These are phyloP conservation scores for Gonium pectorale DNA, from an alignment of 139 green algal species.

Conservation along the genomic window DNA sequence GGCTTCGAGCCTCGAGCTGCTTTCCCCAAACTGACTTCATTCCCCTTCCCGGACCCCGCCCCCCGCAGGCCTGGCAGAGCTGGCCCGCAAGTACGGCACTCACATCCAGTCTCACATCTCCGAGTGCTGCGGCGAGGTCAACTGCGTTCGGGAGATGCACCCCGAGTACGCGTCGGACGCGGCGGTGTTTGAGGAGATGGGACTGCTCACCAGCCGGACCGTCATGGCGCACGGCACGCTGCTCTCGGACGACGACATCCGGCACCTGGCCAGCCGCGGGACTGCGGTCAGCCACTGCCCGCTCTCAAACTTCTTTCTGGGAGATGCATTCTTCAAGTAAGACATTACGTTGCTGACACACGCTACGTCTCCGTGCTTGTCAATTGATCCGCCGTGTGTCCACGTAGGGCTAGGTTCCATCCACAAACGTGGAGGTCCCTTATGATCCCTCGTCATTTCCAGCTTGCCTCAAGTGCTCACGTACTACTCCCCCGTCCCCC, in stretches of 20 bases:
- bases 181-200: slow-evolving; percentile 63
- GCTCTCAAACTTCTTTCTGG: slow-evolving; percentile 80
- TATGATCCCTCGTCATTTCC: no score
- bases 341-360: no score
- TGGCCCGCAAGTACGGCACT: slow-evolving; percentile 54
- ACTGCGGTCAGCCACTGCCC: slow-evolving; percentile 75
- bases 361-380: no score
- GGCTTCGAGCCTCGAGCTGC: no score
- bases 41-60: neutral
- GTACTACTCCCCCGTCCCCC: neutral
- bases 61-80: slow-evolving; percentile 53
- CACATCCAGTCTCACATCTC: slow-evolving; percentile 67
- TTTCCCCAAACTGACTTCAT: no score
- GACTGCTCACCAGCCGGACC: slow-evolving; percentile 63
- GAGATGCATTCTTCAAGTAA: slow-evolving; percentile 62
- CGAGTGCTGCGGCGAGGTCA: slow-evolving; percentile 72
- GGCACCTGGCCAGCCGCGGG: slow-evolving; percentile 56
- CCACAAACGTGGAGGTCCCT: no score
- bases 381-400: no score
- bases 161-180: slow-evolving; percentile 62
- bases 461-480: no score
- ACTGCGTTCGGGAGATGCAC: slow-evolving; percentile 67
- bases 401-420: no score
- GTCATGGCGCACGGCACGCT: slow-evolving; percentile 76
- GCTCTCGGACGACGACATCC: slow-evolving; percentile 65